These are phyloP conservation scores for Talaromyces sp. DNA, from an alignment of 2,329 filamentous ascomycete genomes.

Conservation along the genomic window DNA sequence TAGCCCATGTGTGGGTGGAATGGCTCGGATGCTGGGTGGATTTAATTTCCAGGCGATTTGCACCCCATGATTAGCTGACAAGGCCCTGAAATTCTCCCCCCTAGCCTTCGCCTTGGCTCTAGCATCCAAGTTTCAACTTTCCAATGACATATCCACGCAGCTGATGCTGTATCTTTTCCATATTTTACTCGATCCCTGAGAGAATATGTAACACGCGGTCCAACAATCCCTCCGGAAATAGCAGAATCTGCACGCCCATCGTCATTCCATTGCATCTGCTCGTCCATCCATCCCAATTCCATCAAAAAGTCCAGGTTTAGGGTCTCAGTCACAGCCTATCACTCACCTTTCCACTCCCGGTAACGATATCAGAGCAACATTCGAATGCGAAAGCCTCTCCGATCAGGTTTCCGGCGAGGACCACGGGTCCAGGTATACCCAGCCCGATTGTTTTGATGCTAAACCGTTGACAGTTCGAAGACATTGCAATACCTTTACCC, in stretches of 20 bases:
- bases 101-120: neutral
- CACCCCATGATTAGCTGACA: neutral
- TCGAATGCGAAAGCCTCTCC: neutral
- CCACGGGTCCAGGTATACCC: neutral
- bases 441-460: neutral
- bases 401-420: neutral
- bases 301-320: neutral
- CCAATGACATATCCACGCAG: neutral
- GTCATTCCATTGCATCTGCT: neutral
- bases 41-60: neutral
- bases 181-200: neutral
- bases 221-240: neutral
- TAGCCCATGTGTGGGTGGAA: neutral
- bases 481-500: neutral
- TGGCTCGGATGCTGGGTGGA: neutral
- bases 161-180: neutral
- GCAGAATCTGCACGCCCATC: neutral
- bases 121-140: neutral
- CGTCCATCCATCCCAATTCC: neutral
- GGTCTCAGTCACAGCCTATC: neutral
- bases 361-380: neutral
- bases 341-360: neutral
- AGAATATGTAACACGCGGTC: neutral
- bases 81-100: neutral
- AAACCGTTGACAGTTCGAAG: neutral